Evolutionary conservation across 163 green algal species (phyloP).

Genomic region (Chlamydomonas reinhardtii): DNA sequence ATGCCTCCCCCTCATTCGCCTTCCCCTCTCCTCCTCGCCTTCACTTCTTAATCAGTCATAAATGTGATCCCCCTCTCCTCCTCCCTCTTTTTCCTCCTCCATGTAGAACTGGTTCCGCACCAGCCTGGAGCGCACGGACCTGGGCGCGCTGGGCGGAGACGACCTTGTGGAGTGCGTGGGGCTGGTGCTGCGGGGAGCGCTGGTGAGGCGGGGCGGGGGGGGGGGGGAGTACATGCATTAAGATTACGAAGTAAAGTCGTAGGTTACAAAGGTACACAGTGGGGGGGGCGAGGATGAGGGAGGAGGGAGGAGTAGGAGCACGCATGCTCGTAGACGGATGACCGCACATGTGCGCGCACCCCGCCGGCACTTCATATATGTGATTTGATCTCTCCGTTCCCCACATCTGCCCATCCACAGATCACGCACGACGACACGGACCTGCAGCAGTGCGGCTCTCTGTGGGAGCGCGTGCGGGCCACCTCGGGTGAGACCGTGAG

Average conservation of each 20-base stretch:
- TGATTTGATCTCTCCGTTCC: too few relatives aligned
- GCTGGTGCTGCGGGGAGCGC: conserved; percentile 77
- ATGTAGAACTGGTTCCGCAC: conserved; percentile 34
- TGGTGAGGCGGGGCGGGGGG: conserved; percentile 43
- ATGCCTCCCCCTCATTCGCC: too few relatives aligned
- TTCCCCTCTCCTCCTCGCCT: too few relatives aligned
- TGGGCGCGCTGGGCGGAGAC: conserved; percentile 59
- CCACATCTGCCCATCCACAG: neutral
- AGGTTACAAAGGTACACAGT: neutral
- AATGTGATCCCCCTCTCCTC: too few relatives aligned
- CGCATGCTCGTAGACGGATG: too few relatives aligned
- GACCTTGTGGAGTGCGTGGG: conserved; percentile 77
- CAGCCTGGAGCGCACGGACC: conserved; percentile 34
- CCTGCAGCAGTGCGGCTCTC: conserved; percentile 55
- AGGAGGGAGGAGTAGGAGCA: too few relatives aligned
- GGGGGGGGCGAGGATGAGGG: neutral
- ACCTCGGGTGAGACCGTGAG: too few relatives aligned
- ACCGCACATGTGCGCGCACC: neutral
- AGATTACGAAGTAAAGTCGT: neutral
- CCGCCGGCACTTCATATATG: too few relatives aligned
- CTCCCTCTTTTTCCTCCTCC: too few relatives aligned
- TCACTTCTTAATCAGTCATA: too few relatives aligned
- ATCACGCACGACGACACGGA: conserved; percentile 59
- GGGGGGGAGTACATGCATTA: neutral
- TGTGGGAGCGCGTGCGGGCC: conserved; percentile 39